Percentiles rank a stretch among this genome's conserved stretches.
phyloP scores from a whole-genome alignment of 129 eudicot species.

The Smallanthus sonchifolius region DNA sequence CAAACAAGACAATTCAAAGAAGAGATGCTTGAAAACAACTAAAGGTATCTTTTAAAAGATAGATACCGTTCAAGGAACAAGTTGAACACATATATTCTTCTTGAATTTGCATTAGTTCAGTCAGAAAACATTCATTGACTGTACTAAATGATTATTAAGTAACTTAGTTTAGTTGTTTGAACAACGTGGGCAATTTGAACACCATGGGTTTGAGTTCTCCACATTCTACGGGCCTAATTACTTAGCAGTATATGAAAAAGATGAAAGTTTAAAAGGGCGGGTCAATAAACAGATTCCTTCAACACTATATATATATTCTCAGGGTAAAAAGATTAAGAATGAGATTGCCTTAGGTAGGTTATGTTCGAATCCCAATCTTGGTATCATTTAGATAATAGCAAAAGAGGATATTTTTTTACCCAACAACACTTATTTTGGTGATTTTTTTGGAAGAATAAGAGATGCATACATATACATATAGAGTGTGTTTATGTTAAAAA shows the following conservation, averaged over 20 bases:
- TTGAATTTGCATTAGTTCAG: constrained; percentile 22
- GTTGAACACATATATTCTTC: constrained; percentile 38
- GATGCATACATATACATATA: too few species aligned
- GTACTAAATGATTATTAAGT: constrained; percentile 10
- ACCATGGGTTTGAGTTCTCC: constrained; percentile 29
- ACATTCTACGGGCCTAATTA: constrained; percentile 32
- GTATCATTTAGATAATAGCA: too few species aligned
- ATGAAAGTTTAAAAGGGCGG: constrained; percentile 28
- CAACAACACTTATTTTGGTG: too few species aligned
- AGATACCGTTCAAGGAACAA: constrained; percentile 38
- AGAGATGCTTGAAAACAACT: constrained; percentile 45
- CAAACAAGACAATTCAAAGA: constrained; percentile 18
- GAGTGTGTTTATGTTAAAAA: too few species aligned
- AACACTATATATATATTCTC: constrained; percentile 36
- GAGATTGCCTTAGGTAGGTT: constrained; percentile 42
- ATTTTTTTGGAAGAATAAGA: too few species aligned
- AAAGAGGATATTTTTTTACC: too few species aligned
- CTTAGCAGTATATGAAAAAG: constrained; percentile 27
- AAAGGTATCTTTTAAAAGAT: constrained; percentile 43
- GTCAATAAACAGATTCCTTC: constrained; percentile 38
- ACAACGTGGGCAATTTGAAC: constrained; percentile 33
- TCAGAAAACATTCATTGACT: not conserved
- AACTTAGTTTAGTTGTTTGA: constrained; percentile 17
- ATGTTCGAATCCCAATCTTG: too few species aligned
- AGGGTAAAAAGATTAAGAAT: constrained; percentile 40